These are phyloP conservation scores for Scytalidium sp. DNA, from an alignment of 2,329 filamentous ascomycete genomes.

Conservation along the genomic window DNA sequence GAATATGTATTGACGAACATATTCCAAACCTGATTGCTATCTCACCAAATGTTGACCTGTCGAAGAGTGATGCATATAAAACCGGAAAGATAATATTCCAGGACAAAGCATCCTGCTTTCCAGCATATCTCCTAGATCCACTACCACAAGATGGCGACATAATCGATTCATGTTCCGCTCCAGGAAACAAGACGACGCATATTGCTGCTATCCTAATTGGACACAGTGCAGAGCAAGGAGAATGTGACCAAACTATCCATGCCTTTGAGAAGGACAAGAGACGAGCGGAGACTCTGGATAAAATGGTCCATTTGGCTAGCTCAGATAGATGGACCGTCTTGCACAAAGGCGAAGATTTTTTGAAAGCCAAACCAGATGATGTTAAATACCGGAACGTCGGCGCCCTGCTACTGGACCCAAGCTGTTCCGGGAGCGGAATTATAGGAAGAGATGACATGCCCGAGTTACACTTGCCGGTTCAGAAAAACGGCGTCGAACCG, in stretches of 20 bases:
- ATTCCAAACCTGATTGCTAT: slow-evolving; percentile 83
- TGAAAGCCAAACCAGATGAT: slow-evolving; percentile 66
- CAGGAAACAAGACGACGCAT: slow-evolving; percentile 97
- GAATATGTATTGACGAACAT: slow-evolving; percentile 72
- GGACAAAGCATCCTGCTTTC: slow-evolving; percentile 96
- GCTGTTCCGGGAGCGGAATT: slow-evolving; percentile 94
- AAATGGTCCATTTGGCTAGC: slow-evolving; percentile 80
- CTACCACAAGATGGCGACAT: slow-evolving; percentile 66
- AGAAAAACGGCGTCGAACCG: slow-evolving; percentile 29
- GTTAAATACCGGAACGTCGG: slow-evolving; percentile 67
- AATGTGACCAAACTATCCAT: slow-evolving; percentile 51
- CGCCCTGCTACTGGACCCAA: slow-evolving; percentile 83
- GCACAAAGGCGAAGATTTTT: slow-evolving; percentile 75
- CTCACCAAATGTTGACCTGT: slow-evolving; percentile 68
- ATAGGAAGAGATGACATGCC: slow-evolving; percentile 81
- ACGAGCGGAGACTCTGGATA: slow-evolving; percentile 72
- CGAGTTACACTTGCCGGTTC: slow-evolving; percentile 55
- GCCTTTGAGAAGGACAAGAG: slow-evolving; percentile 76
- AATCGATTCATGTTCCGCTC: slow-evolving; percentile 91
- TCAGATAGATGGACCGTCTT: slow-evolving; percentile 65
- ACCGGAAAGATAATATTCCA: slow-evolving; percentile 82
- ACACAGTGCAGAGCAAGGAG: slow-evolving; percentile 29
- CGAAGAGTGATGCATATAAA: slow-evolving; percentile 69
- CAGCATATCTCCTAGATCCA: slow-evolving; percentile 80
- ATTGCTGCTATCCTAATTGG: slow-evolving; percentile 67